Conservation (phyloP, 1,284 basidiomycete species). For the Polyporus tsugae region DNA sequence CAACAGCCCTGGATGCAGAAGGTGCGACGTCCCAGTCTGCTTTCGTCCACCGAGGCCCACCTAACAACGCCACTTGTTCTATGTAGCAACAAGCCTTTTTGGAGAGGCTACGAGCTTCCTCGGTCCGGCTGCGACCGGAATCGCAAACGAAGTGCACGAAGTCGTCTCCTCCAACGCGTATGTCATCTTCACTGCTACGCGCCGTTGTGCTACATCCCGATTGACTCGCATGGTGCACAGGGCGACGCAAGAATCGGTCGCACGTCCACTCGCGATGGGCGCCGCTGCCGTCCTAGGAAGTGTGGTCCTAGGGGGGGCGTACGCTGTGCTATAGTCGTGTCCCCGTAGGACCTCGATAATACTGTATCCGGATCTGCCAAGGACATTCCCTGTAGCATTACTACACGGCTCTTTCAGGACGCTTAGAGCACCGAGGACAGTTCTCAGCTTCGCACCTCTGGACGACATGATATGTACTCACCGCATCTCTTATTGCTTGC, state of each 20-base stretch:
- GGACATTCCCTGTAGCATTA: conserved; percentile 1
- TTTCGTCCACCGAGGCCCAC: neutral
- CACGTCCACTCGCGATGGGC: conserved; percentile 8
- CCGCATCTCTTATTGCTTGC: neutral
- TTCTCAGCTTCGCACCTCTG: neutral
- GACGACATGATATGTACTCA: conserved; percentile 4
- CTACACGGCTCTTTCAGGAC: conserved; percentile 6
- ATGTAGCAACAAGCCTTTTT: conserved; percentile 4
- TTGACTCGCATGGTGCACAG: neutral
- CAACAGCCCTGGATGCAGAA: neutral
- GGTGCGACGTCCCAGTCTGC: neutral
- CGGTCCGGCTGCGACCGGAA: conserved; percentile 3
- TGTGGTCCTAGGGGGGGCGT: conserved; percentile 4
- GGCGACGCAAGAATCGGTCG: neutral
- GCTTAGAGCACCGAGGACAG: neutral
- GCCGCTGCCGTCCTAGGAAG: neutral
- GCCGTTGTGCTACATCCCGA: too few species aligned
- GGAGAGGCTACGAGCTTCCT: neutral
- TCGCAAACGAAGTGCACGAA: conserved; percentile 1
- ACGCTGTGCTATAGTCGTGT: conserved; percentile 1
- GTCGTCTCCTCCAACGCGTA: neutral
- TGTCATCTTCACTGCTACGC: neutral
- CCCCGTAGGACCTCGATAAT: neutral
- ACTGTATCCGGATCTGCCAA: neutral
- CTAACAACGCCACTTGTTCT: too few species aligned